phyloP scores from a whole-genome alignment of 495 filamentous ascomycete species.

The Annulohypoxylon bovei region DNA sequence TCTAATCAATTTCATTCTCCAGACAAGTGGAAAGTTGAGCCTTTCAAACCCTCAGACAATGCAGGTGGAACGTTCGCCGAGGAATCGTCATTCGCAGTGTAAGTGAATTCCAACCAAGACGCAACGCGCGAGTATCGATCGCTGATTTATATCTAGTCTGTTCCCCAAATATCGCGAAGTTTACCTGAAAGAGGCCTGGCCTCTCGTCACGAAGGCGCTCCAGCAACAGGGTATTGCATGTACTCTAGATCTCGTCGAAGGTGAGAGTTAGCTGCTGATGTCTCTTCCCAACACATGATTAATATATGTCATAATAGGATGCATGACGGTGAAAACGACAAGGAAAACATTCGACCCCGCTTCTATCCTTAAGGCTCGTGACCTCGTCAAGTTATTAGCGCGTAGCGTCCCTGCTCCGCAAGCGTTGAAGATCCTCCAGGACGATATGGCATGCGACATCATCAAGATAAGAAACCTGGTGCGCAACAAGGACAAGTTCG shows the following conservation, averaged over 20 bases:
- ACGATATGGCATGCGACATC: conserved; percentile 88
- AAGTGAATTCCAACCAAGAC: background rate
- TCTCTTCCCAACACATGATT: background rate
- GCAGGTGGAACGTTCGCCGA: conserved; percentile 85
- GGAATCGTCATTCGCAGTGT: conserved; percentile 70
- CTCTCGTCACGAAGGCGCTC: conserved; percentile 77
- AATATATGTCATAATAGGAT: conserved; percentile 41
- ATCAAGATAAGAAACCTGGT: conserved; percentile 92
- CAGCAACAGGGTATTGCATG: conserved; percentile 86
- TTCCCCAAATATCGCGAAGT: conserved; percentile 98
- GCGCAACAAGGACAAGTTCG: conserved; percentile 94
- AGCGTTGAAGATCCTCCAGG: conserved; percentile 92
- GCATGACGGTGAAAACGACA: conserved; percentile 95
- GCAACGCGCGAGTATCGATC: background rate
- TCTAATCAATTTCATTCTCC: background rate
- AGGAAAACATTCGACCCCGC: conserved; percentile 95
- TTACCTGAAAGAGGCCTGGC: conserved; percentile 84
- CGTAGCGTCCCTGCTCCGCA: conserved; percentile 92
- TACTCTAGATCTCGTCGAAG: conserved; percentile 72
- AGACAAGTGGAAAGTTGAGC: conserved; percentile 95
- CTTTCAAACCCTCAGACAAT: conserved; percentile 88
- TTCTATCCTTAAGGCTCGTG: conserved; percentile 91
- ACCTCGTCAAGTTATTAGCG: conserved; percentile 91
- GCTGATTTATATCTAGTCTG: conserved; percentile 47
- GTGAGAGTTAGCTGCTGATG: conserved; percentile 44